Evolutionary conservation across 2,329 filamentous ascomycete genomes (phyloP).

Genomic region (Penicillium fuscoglaucum): DNA sequence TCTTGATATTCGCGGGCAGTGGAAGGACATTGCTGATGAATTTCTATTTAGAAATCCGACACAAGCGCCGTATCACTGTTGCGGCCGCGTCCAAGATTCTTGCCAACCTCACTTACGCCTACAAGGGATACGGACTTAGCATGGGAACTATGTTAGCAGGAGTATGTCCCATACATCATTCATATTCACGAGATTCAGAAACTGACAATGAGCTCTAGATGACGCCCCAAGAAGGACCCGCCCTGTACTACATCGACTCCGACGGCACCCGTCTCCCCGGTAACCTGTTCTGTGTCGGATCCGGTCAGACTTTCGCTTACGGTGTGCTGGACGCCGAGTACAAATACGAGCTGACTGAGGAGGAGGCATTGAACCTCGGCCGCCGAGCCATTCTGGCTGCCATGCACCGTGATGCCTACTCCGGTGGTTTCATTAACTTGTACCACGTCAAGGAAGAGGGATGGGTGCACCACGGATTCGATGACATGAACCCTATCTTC

Average conservation of each 20-base stretch:
- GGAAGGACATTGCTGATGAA: constrained; percentile 6
- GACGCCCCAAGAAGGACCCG: constrained; percentile 82
- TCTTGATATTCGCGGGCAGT: neutral
- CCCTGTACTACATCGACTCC: constrained; percentile 98
- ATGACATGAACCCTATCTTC: constrained; percentile 97
- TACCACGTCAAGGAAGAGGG: constrained; percentile 99
- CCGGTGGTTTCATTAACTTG: constrained; percentile 96
- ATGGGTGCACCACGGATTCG: constrained; percentile 99
- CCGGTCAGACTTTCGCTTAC: constrained; percentile 97
- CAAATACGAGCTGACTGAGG: constrained; percentile 78
- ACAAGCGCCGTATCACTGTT: constrained; percentile 98
- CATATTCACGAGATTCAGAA: too few species aligned
- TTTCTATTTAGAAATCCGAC: constrained; percentile 69
- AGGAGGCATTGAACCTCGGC: constrained; percentile 88
- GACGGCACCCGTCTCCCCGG: constrained; percentile 90
- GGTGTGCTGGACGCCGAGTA: constrained; percentile 97
- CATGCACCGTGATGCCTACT: constrained; percentile 97
- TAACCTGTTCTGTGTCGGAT: constrained; percentile 97
- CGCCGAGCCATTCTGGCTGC: constrained; percentile 91
- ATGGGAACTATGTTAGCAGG: constrained; percentile 99
- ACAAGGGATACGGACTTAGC: constrained; percentile 97
- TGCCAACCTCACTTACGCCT: constrained; percentile 95
- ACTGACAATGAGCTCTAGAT: constrained; percentile 27
- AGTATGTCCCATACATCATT: constrained; percentile 71
- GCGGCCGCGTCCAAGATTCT: constrained; percentile 98